A percentile compares a stretch with the other conserved stretches of the same genome.
Evolutionary conservation across 1,284 basidiomycete genomes (phyloP).

Genomic region (Thecaphora thlaspeos): DNA sequence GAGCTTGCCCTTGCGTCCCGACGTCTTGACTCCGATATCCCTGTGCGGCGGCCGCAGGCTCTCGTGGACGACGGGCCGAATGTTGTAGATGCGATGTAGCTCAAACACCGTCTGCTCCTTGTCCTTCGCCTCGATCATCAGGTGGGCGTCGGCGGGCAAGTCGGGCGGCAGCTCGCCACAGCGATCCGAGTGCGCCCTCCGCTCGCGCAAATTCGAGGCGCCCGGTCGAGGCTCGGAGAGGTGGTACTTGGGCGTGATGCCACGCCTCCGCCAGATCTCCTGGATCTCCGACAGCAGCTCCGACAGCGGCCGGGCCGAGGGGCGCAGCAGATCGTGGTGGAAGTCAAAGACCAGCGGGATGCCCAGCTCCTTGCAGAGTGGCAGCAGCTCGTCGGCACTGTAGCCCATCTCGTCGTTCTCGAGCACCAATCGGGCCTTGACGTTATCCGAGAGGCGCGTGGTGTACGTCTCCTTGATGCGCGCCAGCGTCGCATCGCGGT

Average conservation of each 20-base stretch:
- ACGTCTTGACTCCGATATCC: conserved; percentile 59
- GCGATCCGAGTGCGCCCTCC: conserved; percentile 78
- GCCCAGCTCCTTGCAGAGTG: conserved; percentile 75
- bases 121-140: conserved; percentile 92
- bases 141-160: conserved; percentile 62
- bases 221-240: conserved; percentile 66
- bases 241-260: conserved; percentile 83
- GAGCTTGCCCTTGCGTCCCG: conserved; percentile 57
- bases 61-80: conserved; percentile 68
- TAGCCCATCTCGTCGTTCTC: conserved; percentile 94
- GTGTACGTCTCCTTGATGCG: conserved; percentile 73
- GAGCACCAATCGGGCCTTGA: conserved; percentile 74
- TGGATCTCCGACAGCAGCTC: conserved; percentile 72
- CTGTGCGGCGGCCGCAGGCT: conserved; percentile 60
- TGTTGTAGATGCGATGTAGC: conserved; percentile 73
- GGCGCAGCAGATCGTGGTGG: conserved; percentile 57
- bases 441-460: conserved; percentile 65
- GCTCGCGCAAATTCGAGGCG: conserved; percentile 60
- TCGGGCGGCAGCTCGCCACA: conserved; percentile 69
- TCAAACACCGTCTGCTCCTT: conserved; percentile 91
- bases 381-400: conserved; percentile 78
- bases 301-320: conserved; percentile 46
- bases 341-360: conserved; percentile 66
- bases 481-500: conserved; percentile 70
- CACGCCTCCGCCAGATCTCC: conserved; percentile 70